phyloP scores from a whole-genome alignment of 2,329 filamentous ascomycete species.

The Penicillium sclerotigenum region DNA sequence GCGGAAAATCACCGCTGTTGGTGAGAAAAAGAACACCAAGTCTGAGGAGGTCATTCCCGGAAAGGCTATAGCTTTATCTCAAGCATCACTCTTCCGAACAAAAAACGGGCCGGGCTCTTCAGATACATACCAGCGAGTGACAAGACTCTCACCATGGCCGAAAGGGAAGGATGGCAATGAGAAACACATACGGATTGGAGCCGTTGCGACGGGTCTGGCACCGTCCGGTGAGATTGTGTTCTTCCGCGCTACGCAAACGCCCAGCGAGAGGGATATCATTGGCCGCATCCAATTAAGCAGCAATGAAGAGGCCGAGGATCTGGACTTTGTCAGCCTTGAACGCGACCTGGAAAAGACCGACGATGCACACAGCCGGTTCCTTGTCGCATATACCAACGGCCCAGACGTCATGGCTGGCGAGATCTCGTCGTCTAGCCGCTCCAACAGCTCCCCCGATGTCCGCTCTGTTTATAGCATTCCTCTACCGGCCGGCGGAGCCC shows the following conservation, averaged over 20 bases:
- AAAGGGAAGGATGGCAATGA: conserved; percentile 35
- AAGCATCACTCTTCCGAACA: conserved; percentile 51
- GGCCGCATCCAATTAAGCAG: conserved; percentile 51
- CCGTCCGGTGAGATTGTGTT: conserved; percentile 74
- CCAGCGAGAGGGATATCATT: conserved; percentile 52
- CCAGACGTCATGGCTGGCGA: conserved; percentile 68
- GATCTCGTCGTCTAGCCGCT: conserved; percentile 51
- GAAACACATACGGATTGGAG: conserved; percentile 65
- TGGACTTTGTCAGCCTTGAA: conserved; percentile 40
- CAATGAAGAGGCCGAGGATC: conserved; percentile 51
- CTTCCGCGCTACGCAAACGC: conserved; percentile 64
- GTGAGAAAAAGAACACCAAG: conserved; percentile 14
- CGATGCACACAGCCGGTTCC: conserved; percentile 49
- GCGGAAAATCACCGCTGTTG: conserved; percentile 30
- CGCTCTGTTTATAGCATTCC: conserved; percentile 42
- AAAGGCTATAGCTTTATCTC: conserved; percentile 48
- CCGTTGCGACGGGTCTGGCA: conserved; percentile 73
- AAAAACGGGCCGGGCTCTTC: conserved; percentile 30
- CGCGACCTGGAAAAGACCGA: conserved; percentile 18
- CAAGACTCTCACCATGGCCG: conserved; percentile 55
- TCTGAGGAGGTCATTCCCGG: conserved; percentile 19
- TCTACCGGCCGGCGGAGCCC: conserved; percentile 31
- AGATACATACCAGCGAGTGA: conserved; percentile 59
- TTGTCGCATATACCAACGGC: conserved; percentile 75
- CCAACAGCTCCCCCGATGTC: conserved; percentile 38